phyloP scores from a whole-genome alignment of 371 early-diverging fungal genomes.

The Sporodiniella umbellata region DNA sequence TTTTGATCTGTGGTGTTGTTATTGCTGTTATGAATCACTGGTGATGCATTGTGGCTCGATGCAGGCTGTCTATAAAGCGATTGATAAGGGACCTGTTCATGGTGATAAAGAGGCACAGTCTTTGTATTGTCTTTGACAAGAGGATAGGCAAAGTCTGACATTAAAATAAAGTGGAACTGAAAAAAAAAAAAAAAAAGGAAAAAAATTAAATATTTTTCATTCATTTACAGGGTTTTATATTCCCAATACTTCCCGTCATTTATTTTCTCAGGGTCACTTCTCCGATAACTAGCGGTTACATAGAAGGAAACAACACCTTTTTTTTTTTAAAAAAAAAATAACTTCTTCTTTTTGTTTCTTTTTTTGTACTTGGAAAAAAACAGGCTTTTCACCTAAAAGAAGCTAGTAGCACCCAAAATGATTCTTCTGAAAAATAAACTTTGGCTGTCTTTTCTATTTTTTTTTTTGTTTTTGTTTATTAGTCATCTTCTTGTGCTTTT shows the following conservation, averaged over 20 bases:
- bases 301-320: neutral
- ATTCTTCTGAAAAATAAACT: too few relatives aligned
- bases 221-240: constrained; percentile 9
- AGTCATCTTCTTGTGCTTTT: too few relatives aligned
- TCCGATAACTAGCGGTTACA: neutral
- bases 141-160: constrained; percentile 17
- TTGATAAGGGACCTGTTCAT: constrained; percentile 39
- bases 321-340: neutral
- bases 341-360: neutral
- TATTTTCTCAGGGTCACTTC: constrained; percentile 1
- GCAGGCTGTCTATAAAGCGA: constrained; percentile 11
- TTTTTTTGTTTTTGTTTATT: too few relatives aligned
- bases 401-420: too few relatives aligned
- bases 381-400: too few relatives aligned
- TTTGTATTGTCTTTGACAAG: constrained; percentile 21
- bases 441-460: too few relatives aligned
- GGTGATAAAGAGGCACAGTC: constrained; percentile 35
- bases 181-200: constrained; percentile 3
- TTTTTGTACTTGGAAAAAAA: too few relatives aligned
- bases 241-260: neutral
- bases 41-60: neutral
- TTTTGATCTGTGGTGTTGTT: constrained; percentile 6
- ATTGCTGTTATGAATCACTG: constrained; percentile 2
- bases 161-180: constrained; percentile 1
- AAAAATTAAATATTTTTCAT: constrained; percentile 1